Evolutionary conservation across 208 protist genomes (phyloP), one percentile per base, ranked within the genome.

Genomic region (Leishmania mexicana): DNA sequence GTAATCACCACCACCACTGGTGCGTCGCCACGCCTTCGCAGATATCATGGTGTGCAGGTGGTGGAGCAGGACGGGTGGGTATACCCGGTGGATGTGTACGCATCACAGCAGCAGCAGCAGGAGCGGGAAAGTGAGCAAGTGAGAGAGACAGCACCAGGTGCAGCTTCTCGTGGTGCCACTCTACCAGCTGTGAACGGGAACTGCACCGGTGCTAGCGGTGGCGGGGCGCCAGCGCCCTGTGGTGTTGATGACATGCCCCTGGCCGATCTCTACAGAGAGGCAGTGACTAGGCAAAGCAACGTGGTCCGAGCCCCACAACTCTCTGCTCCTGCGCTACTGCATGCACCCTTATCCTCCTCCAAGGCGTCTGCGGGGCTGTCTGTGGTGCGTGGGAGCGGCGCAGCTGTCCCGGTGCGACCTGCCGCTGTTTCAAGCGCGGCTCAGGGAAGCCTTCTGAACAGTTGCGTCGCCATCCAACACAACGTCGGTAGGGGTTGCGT

Each of bases 21-120:
- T 53, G 11, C 40, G 54, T 58, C 74, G 2, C 62, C 75, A 21
- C 80, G 75, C 13, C 47, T 81, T 53, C 60, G 42, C 31, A 19
- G 74, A 13, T 83, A 78, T 60, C 45, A 82, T 53, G 84, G 84
- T 0, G 79, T 83, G 58, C 40, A 80, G 40, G 83, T 92, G 42
- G 88, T 94, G 31, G 90, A 93, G 84, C 76, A 88, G 70, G 90
- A 91, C 35, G 92, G 92, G 1, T 95, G 88, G 86, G 42, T 92
- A 3, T 94, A 94, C 82, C 89, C 92, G 24, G 75, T 83, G 31
- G 87, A 92, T 8, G 78, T 92, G 35, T 80, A 85, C 51, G 71
- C 85, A 3, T 72, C 65, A 2, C 62, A 81, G 64, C 76, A 77
- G 78, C 76, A 68, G 57, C 49, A 78, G 57, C 31, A 0, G 57